These are phyloP conservation scores for Leucoagaricus sp. DNA, from an alignment of 1,284 basidiomycete species.

Conservation along the genomic window DNA sequence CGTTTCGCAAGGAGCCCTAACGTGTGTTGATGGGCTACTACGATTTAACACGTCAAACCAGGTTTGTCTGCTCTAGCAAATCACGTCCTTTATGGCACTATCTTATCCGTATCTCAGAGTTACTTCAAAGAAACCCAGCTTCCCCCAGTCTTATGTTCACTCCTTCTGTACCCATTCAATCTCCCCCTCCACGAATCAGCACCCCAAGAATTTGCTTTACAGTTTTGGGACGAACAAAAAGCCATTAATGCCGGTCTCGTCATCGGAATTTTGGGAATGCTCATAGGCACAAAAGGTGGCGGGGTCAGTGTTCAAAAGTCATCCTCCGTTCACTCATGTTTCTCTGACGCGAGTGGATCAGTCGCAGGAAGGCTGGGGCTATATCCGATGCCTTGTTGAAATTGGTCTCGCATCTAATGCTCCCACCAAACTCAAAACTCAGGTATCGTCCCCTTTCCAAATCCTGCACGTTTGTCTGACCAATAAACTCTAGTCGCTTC, in stretches of 20 bases:
- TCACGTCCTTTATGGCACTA: conserved; percentile 5
- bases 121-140: conserved; percentile 95
- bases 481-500: conserved; percentile 51
- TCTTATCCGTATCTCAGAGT: conserved; percentile 57
- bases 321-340: too few relatives aligned
- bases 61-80: conserved; percentile 45
- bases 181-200: conserved; percentile 64
- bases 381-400: conserved; percentile 86
- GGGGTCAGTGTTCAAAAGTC: conserved; percentile 38
- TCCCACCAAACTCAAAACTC: conserved; percentile 84
- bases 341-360: too few relatives aligned
- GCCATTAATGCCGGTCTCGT: conserved; percentile 76
- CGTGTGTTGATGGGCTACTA: conserved; percentile 83
- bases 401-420: conserved; percentile 91
- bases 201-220: conserved; percentile 92
- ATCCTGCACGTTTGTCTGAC: conserved; percentile 15
- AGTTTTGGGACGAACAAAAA: conserved; percentile 96
- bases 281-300: conserved; percentile 72
- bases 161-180: conserved; percentile 85
- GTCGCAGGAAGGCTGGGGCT: conserved; percentile 63
- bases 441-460: conserved; percentile 43
- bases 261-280: conserved; percentile 77
- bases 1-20: conserved; percentile 85
- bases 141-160: conserved; percentile 78
- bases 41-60: conserved; percentile 96